Conservation (phyloP, 73 alveolate genomes). For the Paramecium sexaurelia region DNA sequence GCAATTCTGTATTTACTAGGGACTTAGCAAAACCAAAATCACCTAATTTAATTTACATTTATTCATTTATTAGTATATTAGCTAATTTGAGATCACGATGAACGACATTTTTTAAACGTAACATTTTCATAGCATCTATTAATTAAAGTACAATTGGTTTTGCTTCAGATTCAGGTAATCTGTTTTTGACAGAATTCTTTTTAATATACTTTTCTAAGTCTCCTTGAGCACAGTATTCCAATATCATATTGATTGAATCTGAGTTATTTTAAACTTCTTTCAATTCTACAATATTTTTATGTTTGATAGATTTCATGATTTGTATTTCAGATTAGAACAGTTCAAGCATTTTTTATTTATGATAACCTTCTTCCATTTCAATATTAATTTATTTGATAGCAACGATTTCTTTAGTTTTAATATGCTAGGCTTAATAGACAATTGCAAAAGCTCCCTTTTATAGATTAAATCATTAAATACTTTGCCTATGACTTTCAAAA, state of each 20-base stretch:
- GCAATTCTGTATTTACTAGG: not conserved
- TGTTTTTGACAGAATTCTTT: slow-evolving; percentile 43
- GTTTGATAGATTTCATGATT: not conserved
- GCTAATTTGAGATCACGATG: slow-evolving; percentile 92
- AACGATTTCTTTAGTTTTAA: slow-evolving; percentile 15
- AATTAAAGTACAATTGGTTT: slow-evolving; percentile 67
- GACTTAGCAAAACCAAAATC: slow-evolving; percentile 69
- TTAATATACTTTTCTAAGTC: slow-evolving; percentile 48
- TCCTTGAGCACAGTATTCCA: slow-evolving; percentile 30
- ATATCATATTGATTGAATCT: not conserved
- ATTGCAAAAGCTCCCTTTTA: slow-evolving; percentile 1
- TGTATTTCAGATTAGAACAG: not conserved
- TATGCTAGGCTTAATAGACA: not conserved
- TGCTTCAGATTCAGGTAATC: slow-evolving; percentile 38
- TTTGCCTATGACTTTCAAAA: not conserved
- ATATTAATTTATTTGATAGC: slow-evolving; percentile 15
- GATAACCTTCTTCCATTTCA: not conserved
- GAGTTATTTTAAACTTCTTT: not conserved
- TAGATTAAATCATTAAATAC: not conserved
- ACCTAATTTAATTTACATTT: slow-evolving; percentile 58
- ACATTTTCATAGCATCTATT: slow-evolving; percentile 75
- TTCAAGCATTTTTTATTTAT: not conserved
- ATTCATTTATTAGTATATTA: slow-evolving; percentile 73
- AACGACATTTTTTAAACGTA: slow-evolving; percentile 80
- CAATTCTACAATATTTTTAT: slow-evolving; percentile 4